phyloP scores from a whole-genome alignment of 306 rosid genomes.

The Rubus idaeus region DNA sequence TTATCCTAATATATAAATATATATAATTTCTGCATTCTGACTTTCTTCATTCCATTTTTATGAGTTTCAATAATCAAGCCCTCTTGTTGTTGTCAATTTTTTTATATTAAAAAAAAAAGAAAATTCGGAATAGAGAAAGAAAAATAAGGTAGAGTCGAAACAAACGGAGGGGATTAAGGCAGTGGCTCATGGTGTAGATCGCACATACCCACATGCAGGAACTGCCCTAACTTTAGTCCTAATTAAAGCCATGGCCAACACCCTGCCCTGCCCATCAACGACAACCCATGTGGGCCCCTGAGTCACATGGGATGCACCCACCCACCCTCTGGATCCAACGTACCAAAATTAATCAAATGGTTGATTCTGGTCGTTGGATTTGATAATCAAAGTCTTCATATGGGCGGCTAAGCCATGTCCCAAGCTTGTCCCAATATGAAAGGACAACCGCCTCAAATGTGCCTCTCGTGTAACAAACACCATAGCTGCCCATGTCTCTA shows the following conservation, averaged over 20 bases:
- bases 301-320: conserved; percentile 31
- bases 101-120: not conserved
- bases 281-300: conserved; percentile 34
- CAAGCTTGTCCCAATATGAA: conserved; percentile 36
- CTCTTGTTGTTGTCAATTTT: no score
- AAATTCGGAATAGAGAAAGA: not conserved
- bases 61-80: no score
- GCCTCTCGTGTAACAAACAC: conserved; percentile 29
- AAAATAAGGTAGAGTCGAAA: not conserved
- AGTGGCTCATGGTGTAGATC: conserved; percentile 17
- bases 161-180: conserved; percentile 17
- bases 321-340: conserved; percentile 4
- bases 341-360: not conserved
- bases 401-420: conserved; percentile 38
- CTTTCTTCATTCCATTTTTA: not conserved
- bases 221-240: conserved; percentile 11
- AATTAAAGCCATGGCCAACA: conserved; percentile 16
- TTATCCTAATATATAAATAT: no score
- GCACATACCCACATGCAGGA: conserved; percentile 17
- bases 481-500: conserved; percentile 33
- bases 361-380: conserved; percentile 15
- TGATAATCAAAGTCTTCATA: conserved; percentile 19
- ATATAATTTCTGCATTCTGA: no score
- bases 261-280: conserved; percentile 32
- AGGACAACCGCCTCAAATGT: conserved; percentile 32